These are phyloP conservation scores for Daldinia eschscholtzii DNA, from an alignment of 2,329 filamentous ascomycete genomes.

Conservation along the genomic window DNA sequence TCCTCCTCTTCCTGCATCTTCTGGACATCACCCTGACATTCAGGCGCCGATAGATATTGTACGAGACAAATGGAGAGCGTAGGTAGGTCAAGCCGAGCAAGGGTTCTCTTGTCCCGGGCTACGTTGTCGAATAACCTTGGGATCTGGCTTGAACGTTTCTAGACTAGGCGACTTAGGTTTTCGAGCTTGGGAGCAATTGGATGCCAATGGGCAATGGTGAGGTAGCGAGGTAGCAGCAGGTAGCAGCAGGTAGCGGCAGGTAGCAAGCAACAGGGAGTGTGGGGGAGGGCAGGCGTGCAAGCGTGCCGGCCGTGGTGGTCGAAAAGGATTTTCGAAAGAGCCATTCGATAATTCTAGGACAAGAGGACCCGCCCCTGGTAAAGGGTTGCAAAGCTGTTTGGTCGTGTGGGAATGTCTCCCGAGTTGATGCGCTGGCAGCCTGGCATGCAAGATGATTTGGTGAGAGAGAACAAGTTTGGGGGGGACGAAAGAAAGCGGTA, in stretches of 20 bases:
- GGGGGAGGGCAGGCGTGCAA: conserved; percentile 34
- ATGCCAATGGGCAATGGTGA: conserved; percentile 44
- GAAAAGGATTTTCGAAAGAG: conserved; percentile 44
- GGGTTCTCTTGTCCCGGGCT: conserved; percentile 38
- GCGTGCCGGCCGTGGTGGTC: conserved; percentile 21
- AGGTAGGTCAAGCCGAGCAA: conserved; percentile 42
- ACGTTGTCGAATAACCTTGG: conserved; percentile 45
- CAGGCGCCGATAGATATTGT: conserved; percentile 42
- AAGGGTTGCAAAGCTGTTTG: conserved; percentile 40
- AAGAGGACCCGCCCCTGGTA: conserved; percentile 39
- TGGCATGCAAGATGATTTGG: conserved; percentile 47
- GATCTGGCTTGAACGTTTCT: conserved; percentile 36
- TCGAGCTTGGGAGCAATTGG: conserved; percentile 47
- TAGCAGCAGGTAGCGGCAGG: conserved; percentile 30
- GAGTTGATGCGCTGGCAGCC: conserved; percentile 44
- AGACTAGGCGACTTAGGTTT: conserved; percentile 43
- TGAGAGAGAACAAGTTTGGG: conserved; percentile 28
- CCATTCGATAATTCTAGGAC: conserved; percentile 39
- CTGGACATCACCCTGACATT: conserved; percentile 56
- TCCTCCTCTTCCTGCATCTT: conserved; percentile 65
- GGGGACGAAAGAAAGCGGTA: conserved; percentile 27
- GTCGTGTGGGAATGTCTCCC: conserved; percentile 37
- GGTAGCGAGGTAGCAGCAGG: conserved; percentile 36
- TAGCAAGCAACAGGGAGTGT: conserved; percentile 31
- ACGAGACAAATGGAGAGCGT: conserved; percentile 33